Evolutionary conservation across 2,329 filamentous ascomycete species (phyloP).

Genomic region (Penicillium sp.): DNA sequence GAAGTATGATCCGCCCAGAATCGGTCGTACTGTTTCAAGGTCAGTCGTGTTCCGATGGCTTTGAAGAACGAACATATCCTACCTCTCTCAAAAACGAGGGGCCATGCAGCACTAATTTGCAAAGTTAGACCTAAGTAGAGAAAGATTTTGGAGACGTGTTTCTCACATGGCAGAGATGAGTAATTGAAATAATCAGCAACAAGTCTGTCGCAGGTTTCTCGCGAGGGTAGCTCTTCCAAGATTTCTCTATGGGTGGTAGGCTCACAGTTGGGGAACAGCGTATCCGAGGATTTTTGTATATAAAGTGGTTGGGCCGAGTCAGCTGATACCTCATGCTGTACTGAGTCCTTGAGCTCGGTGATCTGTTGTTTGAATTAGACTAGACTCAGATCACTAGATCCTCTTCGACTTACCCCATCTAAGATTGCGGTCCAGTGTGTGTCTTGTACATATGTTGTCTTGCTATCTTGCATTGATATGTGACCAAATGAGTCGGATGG

Average conservation of each 20-base stretch:
- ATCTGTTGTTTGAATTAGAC: slow-evolving; percentile 1
- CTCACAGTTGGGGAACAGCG: neutral
- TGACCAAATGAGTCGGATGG: slow-evolving; percentile 13
- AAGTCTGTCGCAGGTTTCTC: slow-evolving; percentile 16
- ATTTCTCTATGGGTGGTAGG: slow-evolving; percentile 12
- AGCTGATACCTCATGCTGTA: slow-evolving; percentile 6
- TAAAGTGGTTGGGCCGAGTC: neutral
- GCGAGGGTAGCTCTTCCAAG: slow-evolving; percentile 14
- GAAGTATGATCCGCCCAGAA: slow-evolving; percentile 6
- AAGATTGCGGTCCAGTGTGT: slow-evolving; percentile 13
- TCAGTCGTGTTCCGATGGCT: neutral
- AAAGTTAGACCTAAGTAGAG: neutral
- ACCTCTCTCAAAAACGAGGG: slow-evolving; percentile 11
- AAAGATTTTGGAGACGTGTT: neutral
- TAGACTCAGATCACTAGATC: neutral
- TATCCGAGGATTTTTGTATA: neutral
- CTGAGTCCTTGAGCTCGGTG: slow-evolving; percentile 11
- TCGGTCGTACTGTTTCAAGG: slow-evolving; percentile 5
- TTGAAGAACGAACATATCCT: neutral
- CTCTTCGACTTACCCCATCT: slow-evolving; percentile 2
- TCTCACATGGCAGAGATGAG: slow-evolving; percentile 7
- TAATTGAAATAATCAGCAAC: slow-evolving; percentile 19
- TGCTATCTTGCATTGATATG: slow-evolving; percentile 6
- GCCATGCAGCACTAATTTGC: slow-evolving; percentile 7
- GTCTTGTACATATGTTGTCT: slow-evolving; percentile 8